Conservation (phyloP, 768 basidiomycete species). For the Paxillus ammoniavirescens region DNA sequence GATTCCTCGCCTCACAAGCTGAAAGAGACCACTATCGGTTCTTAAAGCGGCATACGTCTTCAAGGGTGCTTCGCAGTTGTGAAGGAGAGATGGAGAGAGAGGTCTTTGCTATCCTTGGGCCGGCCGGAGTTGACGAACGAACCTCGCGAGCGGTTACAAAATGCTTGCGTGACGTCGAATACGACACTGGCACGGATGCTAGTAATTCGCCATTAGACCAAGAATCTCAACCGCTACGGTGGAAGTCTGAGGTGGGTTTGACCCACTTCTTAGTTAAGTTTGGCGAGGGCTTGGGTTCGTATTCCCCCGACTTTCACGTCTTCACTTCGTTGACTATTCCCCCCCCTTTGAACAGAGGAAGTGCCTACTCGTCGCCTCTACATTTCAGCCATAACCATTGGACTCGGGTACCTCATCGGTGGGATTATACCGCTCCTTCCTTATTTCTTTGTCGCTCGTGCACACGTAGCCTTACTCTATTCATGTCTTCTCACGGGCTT, state of each 20-base stretch:
- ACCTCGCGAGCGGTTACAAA: conserved; percentile 78
- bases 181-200: conserved; percentile 29
- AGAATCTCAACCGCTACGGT: conserved; percentile 57
- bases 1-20: conserved; percentile 95
- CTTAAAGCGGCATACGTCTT: conserved; percentile 67
- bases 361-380: conserved; percentile 82
- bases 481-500: conserved; percentile 81
- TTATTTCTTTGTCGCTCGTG: conserved; percentile 83
- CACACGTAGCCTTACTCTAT: conserved; percentile 66
- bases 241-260: conserved; percentile 79
- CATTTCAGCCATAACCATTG: conserved; percentile 92
- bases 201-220: conserved; percentile 38
- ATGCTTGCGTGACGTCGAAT: conserved; percentile 67
- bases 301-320: neutral
- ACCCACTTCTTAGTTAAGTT: conserved; percentile 96
- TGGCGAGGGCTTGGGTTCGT: conserved; percentile 85
- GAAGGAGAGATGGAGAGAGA: conserved; percentile 96
- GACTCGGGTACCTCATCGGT: conserved; percentile 89
- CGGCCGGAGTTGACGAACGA: conserved; percentile 84
- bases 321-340: neutral
- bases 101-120: conserved; percentile 82
- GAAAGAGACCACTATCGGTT: conserved; percentile 95
- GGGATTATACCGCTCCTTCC: conserved; percentile 91
- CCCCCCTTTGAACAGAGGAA: conserved; percentile 59
- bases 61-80: conserved; percentile 86